Conservation (phyloP, 257 asterid genomes). For the Jasminum sambac region DNA sequence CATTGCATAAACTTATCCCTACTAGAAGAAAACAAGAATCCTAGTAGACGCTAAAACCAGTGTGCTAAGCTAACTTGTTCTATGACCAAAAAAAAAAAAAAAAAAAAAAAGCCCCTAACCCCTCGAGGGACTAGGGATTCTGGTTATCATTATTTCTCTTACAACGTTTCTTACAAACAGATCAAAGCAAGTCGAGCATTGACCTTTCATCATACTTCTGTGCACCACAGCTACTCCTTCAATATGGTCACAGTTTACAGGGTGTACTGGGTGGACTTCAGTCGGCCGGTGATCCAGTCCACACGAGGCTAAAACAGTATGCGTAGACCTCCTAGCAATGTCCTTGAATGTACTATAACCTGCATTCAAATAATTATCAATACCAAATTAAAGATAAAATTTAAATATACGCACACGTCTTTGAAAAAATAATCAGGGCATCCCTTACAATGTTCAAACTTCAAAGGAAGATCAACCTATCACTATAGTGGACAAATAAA, state of each 20-base stretch:
- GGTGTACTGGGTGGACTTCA: slow-evolving; percentile 35
- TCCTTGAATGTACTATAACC: slow-evolving; percentile 55
- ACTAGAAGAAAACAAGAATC: background rate
- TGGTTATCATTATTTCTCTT: slow-evolving; percentile 28
- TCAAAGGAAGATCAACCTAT: background rate
- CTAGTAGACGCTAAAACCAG: background rate
- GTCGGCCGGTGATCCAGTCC: slow-evolving; percentile 39
- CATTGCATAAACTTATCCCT: background rate
- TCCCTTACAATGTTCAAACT: background rate
- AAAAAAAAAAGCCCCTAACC: too few relatives aligned
- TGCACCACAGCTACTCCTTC: slow-evolving; percentile 25
- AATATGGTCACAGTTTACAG: slow-evolving; percentile 33
- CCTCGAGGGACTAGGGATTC: slow-evolving; percentile 21
- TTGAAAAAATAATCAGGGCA: background rate
- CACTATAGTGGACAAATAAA: background rate
- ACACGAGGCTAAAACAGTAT: slow-evolving; percentile 61
- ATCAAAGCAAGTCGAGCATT: slow-evolving; percentile 44
- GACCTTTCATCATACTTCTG: slow-evolving; percentile 24
- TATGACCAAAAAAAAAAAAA: slow-evolving; percentile 17
- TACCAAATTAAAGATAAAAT: slow-evolving; percentile 13
- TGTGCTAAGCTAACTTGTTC: slow-evolving; percentile 15
- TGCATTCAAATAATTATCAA: slow-evolving; percentile 32
- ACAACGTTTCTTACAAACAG: slow-evolving; percentile 37
- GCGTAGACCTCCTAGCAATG: slow-evolving; percentile 57
- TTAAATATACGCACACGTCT: background rate